Evolutionary conservation across 2,329 filamentous ascomycete species (phyloP).

Genomic region (Fusarium lateritium): DNA sequence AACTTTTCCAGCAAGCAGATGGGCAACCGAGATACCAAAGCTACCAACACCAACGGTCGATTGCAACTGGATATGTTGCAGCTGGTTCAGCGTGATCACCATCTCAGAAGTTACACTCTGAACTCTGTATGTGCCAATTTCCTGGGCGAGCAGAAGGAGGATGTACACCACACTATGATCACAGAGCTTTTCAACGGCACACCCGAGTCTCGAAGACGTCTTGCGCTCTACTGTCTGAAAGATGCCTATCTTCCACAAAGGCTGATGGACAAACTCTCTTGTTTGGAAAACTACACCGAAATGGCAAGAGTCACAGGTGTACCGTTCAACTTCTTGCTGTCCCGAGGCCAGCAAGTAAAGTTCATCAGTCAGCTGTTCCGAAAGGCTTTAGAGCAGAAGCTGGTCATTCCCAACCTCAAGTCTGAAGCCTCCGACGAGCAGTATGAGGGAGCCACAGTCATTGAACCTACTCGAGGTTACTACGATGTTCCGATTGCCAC

Average conservation of each 20-base stretch:
- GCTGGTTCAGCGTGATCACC: slow-evolving; percentile 93
- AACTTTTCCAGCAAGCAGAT: slow-evolving; percentile 99
- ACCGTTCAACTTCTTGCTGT: slow-evolving; percentile 93
- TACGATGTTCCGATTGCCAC: slow-evolving; percentile 97
- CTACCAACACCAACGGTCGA: slow-evolving; percentile 94
- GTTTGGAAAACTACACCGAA: slow-evolving; percentile 98
- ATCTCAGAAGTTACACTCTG: slow-evolving; percentile 94
- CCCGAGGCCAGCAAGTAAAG: slow-evolving; percentile 95
- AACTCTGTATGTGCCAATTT: slow-evolving; percentile 98
- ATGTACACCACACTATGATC: slow-evolving; percentile 99
- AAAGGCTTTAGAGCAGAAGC: slow-evolving; percentile 91
- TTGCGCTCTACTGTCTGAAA: slow-evolving; percentile 97
- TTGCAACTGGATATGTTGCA: slow-evolving; percentile 96
- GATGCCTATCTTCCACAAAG: slow-evolving; percentile 96
- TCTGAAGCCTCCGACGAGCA: slow-evolving; percentile 83
- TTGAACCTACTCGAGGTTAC: slow-evolving; percentile 93
- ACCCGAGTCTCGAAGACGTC: slow-evolving; percentile 87
- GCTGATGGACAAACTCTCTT: slow-evolving; percentile 97
- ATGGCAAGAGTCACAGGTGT: slow-evolving; percentile 99
- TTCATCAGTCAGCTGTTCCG: slow-evolving; percentile 98
- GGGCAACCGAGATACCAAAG: slow-evolving; percentile 94
- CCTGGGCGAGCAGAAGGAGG: slow-evolving; percentile 96
- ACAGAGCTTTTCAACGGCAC: slow-evolving; percentile 98
- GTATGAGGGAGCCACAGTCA: slow-evolving; percentile 98
- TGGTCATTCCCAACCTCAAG: slow-evolving; percentile 91